These are phyloP conservation scores for Claviceps pazoutovae DNA, from an alignment of 2,329 filamentous ascomycete genomes.

Conservation along the genomic window DNA sequence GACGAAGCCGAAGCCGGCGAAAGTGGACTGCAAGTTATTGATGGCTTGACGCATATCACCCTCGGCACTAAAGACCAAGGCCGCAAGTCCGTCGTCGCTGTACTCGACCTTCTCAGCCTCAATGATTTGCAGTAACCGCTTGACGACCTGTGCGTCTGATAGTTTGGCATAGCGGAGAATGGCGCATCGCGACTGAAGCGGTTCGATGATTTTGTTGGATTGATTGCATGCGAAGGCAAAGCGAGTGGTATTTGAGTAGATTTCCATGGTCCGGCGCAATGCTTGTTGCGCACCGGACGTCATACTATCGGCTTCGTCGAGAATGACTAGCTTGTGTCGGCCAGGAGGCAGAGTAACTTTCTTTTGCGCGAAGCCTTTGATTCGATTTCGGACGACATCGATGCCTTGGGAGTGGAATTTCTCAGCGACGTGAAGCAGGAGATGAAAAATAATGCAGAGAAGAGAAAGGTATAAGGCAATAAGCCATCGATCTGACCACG, in stretches of 20 bases:
- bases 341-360: constrained; percentile 89
- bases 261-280: constrained; percentile 92
- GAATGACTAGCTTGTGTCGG: constrained; percentile 89
- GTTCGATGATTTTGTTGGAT: constrained; percentile 98
- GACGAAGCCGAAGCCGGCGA: constrained; percentile 91
- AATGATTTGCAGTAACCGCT: constrained; percentile 81
- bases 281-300: constrained; percentile 93
- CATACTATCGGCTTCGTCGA: constrained; percentile 98
- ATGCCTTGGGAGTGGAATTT: constrained; percentile 46
- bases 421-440: not conserved
- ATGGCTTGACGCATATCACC: constrained; percentile 98
- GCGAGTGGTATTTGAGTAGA: constrained; percentile 88
- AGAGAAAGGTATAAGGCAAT: not conserved
- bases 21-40: constrained; percentile 92
- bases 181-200: constrained; percentile 90
- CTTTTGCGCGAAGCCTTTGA: constrained; percentile 98
- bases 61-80: constrained; percentile 93
- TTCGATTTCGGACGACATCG: constrained; percentile 90
- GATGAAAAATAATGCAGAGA: not conserved
- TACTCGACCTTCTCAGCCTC: constrained; percentile 83
- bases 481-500: no score
- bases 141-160: constrained; percentile 85
- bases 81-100: constrained; percentile 85
- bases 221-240: constrained; percentile 99
- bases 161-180: constrained; percentile 88